A percentile compares a stretch with the other conserved stretches of the same genome.
Evolutionary conservation across 2,329 filamentous ascomycete species (phyloP).

Genomic region (Pseudocercospora pini-densiflorae): DNA sequence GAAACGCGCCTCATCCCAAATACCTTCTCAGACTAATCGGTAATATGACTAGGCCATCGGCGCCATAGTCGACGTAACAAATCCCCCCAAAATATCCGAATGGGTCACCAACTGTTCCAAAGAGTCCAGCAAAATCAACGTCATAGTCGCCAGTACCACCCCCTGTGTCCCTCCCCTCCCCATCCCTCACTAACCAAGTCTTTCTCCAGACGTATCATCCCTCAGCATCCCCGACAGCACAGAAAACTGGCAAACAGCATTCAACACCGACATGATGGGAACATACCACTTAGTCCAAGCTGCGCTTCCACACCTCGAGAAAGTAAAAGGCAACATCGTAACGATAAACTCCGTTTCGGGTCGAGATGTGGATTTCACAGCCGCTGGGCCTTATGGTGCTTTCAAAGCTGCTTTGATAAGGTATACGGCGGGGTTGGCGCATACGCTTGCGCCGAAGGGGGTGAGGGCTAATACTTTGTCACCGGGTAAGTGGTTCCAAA

Average conservation of each 20-base stretch:
- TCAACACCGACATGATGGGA: constrained; percentile 43
- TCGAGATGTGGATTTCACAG: constrained; percentile 45
- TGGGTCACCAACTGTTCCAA: constrained; percentile 33
- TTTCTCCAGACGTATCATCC: constrained; percentile 36
- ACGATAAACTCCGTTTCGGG: constrained; percentile 44
- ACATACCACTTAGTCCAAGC: constrained; percentile 40
- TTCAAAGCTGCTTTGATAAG: constrained; percentile 44
- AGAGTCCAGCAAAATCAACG: constrained; percentile 34
- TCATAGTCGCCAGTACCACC: constrained; percentile 30
- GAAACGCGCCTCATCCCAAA: neutral
- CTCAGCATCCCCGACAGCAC: constrained; percentile 35
- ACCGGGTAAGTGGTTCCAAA: constrained; percentile 2
- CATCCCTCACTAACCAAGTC: neutral
- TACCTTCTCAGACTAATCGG: neutral
- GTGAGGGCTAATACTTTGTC: constrained; percentile 43
- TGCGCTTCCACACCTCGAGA: constrained; percentile 42
- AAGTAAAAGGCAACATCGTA: constrained; percentile 42
- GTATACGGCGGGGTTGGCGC: constrained; percentile 44
- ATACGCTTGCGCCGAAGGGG: constrained; percentile 41
- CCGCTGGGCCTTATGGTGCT: constrained; percentile 43
- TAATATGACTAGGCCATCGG: constrained; percentile 23
- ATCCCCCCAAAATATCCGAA: constrained; percentile 22
- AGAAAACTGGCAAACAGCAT: constrained; percentile 35
- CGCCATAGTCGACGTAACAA: constrained; percentile 34
- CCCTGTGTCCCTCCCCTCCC: neutral